Evolutionary conservation across 306 rosid species (phyloP), one percentile per base, ranked within the genome.

Genomic region (Senna siamea): DNA sequence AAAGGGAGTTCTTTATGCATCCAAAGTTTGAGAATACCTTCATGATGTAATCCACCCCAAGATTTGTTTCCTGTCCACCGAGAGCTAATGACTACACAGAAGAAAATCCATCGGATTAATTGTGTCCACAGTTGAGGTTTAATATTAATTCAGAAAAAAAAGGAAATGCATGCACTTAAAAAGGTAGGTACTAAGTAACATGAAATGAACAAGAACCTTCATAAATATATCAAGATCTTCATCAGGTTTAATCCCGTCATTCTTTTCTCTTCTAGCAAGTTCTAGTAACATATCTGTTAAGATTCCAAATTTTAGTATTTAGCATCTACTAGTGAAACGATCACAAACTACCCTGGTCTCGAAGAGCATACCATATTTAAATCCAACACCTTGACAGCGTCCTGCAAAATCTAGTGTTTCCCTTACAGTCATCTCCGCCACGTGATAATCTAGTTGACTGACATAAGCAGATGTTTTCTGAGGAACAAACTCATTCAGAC

Each of bases 231-330:
- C 99, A 76, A 95, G 98, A 86, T 95, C 99, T 77, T 82, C 92
- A 70, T 95, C 97, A 5, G 99, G 99, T 82, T 90, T 95, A 80
- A 95, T 92, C 79, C 98, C 98, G 9, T 83, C 80, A 77, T 86
- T 82, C 85, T 95, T 95, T 79, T 95, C 99, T 85, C 99, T 92
- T 87, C 99, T 86, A 47, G 99, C 93, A 59, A 95, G 99, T 74
- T 95, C 99, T 80, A 92, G 23, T 66, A 95, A 74, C 99, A 95
- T 92, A 76, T 95, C 99, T 95, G 83, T 73, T 60, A 61, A 59
- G 77, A 72, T 37, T 4, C 5, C 0, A 37, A 37, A 37, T 37
- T 6, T 77, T 52, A 81, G 78, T 19, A 66, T 17, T 67, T 19
- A 53, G 68, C 75, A 86, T 71, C 60, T 47, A 66, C 66, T 50